A percentile compares a stretch with the other conserved stretches of the same genome.
Evolutionary conservation across 2,329 filamentous ascomycete genomes (phyloP).

Genomic region (Fusarium papillatum): DNA sequence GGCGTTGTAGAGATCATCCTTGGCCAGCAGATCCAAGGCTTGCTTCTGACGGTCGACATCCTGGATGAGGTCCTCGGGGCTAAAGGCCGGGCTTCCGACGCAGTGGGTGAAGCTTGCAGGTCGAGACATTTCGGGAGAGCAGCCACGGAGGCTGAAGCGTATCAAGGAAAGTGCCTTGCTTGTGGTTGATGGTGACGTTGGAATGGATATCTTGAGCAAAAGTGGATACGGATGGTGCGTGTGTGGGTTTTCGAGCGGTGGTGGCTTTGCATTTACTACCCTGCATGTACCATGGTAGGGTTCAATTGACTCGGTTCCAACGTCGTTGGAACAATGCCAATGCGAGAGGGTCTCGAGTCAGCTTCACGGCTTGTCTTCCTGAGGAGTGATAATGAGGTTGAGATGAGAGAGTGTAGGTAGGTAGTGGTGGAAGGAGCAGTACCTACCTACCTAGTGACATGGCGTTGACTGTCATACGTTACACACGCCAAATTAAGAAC

Average conservation of each 20-base stretch:
- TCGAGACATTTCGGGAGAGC: constrained; percentile 43
- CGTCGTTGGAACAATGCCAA: not conserved
- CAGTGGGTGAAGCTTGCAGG: constrained; percentile 53
- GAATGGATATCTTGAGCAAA: constrained; percentile 20
- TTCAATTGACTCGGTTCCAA: not conserved
- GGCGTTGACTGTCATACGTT: not conserved
- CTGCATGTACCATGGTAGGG: constrained; percentile 5
- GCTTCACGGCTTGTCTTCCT: constrained; percentile 1
- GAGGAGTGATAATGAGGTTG: not conserved
- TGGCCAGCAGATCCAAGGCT: constrained; percentile 53
- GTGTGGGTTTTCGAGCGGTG: constrained; percentile 9
- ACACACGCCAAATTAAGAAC: not conserved
- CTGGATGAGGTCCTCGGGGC: constrained; percentile 55
- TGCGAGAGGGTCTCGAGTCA: not conserved
- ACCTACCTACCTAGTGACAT: not conserved
- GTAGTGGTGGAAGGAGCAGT: not conserved
- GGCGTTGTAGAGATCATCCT: constrained; percentile 60
- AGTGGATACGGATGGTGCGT: constrained; percentile 28
- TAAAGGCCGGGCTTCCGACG: constrained; percentile 59
- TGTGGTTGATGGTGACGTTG: constrained; percentile 31
- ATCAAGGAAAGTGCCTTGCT: constrained; percentile 13
- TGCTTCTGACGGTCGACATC: constrained; percentile 55
- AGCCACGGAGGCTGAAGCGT: constrained; percentile 1
- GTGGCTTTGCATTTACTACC: constrained; percentile 12
- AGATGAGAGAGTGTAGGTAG: not conserved